Evolutionary conservation across 163 green algal species (phyloP).

Genomic region (Chloroidium sp.): DNA sequence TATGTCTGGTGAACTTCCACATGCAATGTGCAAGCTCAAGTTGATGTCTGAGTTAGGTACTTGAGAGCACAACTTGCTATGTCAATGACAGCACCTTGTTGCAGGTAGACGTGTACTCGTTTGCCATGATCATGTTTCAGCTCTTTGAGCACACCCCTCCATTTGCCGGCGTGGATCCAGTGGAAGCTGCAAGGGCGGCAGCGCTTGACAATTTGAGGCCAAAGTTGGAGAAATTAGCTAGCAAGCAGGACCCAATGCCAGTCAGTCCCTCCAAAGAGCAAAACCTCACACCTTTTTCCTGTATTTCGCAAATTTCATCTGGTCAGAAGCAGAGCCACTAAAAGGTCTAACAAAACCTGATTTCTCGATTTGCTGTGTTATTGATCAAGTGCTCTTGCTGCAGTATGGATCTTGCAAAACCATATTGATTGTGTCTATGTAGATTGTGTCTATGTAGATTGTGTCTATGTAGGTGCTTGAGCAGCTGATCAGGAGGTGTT

Average conservation of each 20-base stretch:
- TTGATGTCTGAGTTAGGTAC: too few species aligned
- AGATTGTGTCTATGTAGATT: not conserved
- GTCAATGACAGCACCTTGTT: not conserved
- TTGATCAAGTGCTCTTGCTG: not conserved
- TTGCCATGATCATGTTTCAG: constrained; percentile 34
- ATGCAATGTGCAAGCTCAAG: too few species aligned
- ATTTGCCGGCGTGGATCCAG: constrained; percentile 16
- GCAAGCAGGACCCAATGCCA: not conserved
- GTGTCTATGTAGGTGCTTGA: constrained; percentile 23
- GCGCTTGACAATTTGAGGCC: constrained; percentile 12
- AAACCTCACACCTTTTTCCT: not conserved
- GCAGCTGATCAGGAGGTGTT: constrained; percentile 36
- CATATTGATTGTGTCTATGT: not conserved
- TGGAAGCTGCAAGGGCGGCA: constrained; percentile 16
- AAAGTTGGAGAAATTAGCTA: constrained; percentile 3
- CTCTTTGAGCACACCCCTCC: constrained; percentile 23
- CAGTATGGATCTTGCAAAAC: not conserved
- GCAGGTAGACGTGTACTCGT: constrained; percentile 32
- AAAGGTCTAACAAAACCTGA: not conserved
- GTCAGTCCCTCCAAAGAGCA: not conserved
- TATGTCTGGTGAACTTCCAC: too few species aligned
- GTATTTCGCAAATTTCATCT: not conserved
- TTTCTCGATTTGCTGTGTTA: not conserved
- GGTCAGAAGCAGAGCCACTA: not conserved
- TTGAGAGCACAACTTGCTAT: too few species aligned